Evolutionary conservation across 2,329 filamentous ascomycete genomes (phyloP), one percentile per base, ranked within the genome.

Genomic region (Stemphylium lycopersici): DNA sequence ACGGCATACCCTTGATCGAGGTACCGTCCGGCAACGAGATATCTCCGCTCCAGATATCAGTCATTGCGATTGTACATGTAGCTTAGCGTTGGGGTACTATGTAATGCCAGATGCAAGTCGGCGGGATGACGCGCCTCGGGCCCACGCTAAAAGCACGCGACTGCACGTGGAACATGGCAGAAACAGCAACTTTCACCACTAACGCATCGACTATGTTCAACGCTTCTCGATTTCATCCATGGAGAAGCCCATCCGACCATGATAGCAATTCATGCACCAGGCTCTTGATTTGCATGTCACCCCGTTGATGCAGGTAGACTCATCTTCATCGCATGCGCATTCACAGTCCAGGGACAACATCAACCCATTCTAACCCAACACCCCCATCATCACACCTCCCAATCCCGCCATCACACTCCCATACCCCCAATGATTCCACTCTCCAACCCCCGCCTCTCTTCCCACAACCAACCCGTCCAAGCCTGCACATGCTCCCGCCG

Each of bases 141-240:
- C 11, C 44, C 20, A 20, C 48, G 52, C 55, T 57, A 58, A 46
- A 39, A 22, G 3, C 50, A 63, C 63, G 53, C 63, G 60, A 58
- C 43, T 26, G 52, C 46, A 54, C 46, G 52, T 50, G 51, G 6
- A 38, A 48, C 18, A 49, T 26, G 10, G n/a, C n/a, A 8, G 0
- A 18, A n/a, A n/a, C 11, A 10, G 29, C 4, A 4, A 43, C 3
- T 2, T 11, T 20, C 24, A 18, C 36, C 31, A 4, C 24, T 2
- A 32, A 22, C 10, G 12, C 42, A 33, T 32, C 31, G 12, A 20
- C 16, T 18, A 29, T n/a, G 15, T 33, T 24, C 3, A 15, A 38
- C 22, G 7, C 26, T 8, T 24, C 16, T n/a, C 13, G 81, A 59
- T 73, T 76, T 79, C 77, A 80, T 61, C 82, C 70, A 3, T 77